Percentiles rank a stretch among this genome's conserved stretches.
phyloP scores from a whole-genome alignment of 805 yeast genomes.

The Metschnikowia noctiluminum region DNA sequence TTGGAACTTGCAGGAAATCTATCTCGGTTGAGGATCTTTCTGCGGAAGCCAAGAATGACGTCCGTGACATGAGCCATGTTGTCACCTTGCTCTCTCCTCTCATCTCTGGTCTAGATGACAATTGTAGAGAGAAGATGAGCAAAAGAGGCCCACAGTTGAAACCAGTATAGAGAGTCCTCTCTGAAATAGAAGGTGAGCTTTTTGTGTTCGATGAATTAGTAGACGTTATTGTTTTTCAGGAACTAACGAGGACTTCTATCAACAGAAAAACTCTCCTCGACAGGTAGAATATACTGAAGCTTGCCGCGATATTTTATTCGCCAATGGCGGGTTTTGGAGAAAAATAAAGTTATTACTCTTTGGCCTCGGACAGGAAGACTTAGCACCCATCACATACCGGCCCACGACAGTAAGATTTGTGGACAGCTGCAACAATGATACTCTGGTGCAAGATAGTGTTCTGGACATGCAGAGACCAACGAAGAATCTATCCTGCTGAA shows the following conservation, averaged over 20 bases:
- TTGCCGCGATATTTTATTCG: slow-evolving; percentile 4
- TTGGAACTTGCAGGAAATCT: not conserved
- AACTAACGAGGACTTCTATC: not conserved
- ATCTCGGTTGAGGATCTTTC: slow-evolving; percentile 1
- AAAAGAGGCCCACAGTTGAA: too few species aligned
- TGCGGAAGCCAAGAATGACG: not conserved
- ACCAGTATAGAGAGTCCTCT: too few species aligned
- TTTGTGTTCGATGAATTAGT: too few species aligned
- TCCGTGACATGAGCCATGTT: not conserved
- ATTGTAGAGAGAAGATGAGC: not conserved
- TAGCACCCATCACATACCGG: not conserved
- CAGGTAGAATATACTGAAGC: slow-evolving; percentile 1
- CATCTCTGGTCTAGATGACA: not conserved
- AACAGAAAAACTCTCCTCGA: not conserved
- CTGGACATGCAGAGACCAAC: not conserved
- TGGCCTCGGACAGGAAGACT: not conserved
- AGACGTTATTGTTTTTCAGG: not conserved
- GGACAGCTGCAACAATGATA: not conserved
- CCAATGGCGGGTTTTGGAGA: slow-evolving; percentile 3
- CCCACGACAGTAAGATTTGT: not conserved
- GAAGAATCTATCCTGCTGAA: too few species aligned
- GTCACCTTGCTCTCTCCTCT: not conserved
- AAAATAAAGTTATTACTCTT: slow-evolving; percentile 8
- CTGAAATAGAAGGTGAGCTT: too few species aligned
- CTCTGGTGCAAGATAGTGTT: not conserved